Conservation (phyloP, 192 early-diverging fungal genomes). For the Phycomyces blakesleeanus region DNA sequence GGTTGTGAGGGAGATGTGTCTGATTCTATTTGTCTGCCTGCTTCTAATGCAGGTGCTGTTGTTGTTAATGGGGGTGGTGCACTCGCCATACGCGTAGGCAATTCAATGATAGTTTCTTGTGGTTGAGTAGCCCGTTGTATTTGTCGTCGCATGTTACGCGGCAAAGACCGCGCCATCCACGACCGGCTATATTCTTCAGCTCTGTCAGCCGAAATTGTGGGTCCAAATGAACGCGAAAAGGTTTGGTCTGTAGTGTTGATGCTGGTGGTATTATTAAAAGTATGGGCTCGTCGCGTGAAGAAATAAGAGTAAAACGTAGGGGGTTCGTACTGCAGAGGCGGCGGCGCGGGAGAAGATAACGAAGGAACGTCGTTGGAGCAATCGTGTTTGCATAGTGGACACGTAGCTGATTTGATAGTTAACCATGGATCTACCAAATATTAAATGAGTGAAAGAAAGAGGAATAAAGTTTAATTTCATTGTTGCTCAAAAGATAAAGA, state of each 20-base stretch:
- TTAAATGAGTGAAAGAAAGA: too few species aligned
- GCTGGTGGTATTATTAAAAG: constrained; percentile 4
- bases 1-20: not conserved
- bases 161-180: constrained; percentile 34
- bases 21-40: not conserved
- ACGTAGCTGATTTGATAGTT: constrained; percentile 47
- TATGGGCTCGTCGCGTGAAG: constrained; percentile 3
- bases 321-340: not conserved
- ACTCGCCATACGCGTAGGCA: constrained; percentile 24
- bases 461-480: too few species aligned
- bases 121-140: constrained; percentile 6
- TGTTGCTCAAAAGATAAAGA: too few species aligned
- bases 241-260: too few species aligned
- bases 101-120: constrained; percentile 10
- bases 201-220: constrained; percentile 21
- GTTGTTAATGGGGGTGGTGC: not conserved
- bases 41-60: not conserved
- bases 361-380: constrained; percentile 27
- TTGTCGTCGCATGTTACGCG: constrained; percentile 34
- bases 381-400: constrained; percentile 54
- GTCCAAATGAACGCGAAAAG: constrained; percentile 25
- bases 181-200: constrained; percentile 27
- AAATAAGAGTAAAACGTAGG: not conserved
- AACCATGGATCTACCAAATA: constrained; percentile 50
- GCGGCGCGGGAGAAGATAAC: not conserved